A percentile compares a stretch with the other conserved stretches of the same genome.
phyloP scores from a whole-genome alignment of 805 yeast genomes.

The Teunomyces atbi region DNA sequence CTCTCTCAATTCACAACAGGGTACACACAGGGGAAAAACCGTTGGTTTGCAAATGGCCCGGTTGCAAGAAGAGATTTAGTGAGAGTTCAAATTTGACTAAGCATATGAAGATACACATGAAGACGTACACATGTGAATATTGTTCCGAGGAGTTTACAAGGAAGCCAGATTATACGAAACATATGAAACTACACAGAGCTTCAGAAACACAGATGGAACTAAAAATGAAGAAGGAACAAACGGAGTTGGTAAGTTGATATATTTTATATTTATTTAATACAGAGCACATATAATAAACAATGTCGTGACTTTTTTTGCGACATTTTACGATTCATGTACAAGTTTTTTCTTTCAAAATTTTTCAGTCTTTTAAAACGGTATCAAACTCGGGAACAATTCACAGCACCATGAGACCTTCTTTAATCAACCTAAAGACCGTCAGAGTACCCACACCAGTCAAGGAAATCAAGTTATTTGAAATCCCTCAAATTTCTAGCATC shows the following conservation, averaged over 20 bases:
- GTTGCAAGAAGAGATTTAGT: conserved; percentile 81
- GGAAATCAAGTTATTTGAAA: conserved; percentile 18
- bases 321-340: neutral
- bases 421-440: conserved; percentile 20
- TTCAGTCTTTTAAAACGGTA: neutral
- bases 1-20: conserved; percentile 78
- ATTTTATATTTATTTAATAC: neutral
- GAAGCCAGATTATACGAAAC: conserved; percentile 41
- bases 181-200: conserved; percentile 21
- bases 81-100: conserved; percentile 88
- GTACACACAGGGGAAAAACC: conserved; percentile 93
- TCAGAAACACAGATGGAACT: neutral
- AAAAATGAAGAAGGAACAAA: neutral
- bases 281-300: neutral
- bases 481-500: conserved; percentile 30
- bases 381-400: neutral
- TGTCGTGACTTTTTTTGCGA: neutral
- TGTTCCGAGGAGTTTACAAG: conserved; percentile 56
- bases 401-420: conserved; percentile 25
- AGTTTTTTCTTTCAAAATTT: conserved; percentile 3
- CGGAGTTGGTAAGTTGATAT: neutral
- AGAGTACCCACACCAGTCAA: conserved; percentile 17
- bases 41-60: conserved; percentile 70
- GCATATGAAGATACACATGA: conserved; percentile 77
- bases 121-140: conserved; percentile 47